phyloP scores from a whole-genome alignment of 768 basidiomycete genomes.

The Lactarius quietus region DNA sequence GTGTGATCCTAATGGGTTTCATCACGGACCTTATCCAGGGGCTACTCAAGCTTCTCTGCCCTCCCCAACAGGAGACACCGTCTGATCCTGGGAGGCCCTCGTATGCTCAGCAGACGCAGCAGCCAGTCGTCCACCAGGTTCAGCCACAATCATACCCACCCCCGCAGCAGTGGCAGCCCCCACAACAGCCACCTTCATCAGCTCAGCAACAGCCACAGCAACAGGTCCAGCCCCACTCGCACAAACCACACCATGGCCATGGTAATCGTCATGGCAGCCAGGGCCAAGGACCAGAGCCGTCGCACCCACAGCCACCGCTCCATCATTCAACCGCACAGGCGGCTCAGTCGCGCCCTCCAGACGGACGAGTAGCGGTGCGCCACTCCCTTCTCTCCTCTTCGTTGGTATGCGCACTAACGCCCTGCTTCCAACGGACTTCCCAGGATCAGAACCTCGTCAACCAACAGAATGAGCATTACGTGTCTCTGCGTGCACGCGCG shows the following conservation, averaged over 20 bases:
- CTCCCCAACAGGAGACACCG: conserved; percentile 2
- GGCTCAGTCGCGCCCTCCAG: conserved; percentile 3
- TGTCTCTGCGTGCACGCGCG: conserved; percentile 67
- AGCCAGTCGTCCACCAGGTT: conserved; percentile 5
- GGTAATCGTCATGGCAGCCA: conserved; percentile 25
- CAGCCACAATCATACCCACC: conserved; percentile 14
- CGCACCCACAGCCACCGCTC: neutral
- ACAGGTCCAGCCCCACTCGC: conserved; percentile 24
- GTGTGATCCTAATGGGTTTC: conserved; percentile 6
- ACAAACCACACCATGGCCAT: conserved; percentile 26
- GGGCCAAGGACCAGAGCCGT: neutral
- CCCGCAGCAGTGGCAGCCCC: conserved; percentile 21
- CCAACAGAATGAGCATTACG: conserved; percentile 67
- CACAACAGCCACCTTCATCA: conserved; percentile 18
- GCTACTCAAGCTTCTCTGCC: conserved; percentile 14
- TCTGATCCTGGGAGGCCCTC: conserved; percentile 3
- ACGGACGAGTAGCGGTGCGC: conserved; percentile 24
- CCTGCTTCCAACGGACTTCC: neutral
- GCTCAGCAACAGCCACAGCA: conserved; percentile 1
- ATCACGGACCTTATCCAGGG: conserved; percentile 8
- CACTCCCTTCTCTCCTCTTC: conserved; percentile 1
- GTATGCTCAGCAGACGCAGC: conserved; percentile 20
- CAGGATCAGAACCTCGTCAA: conserved; percentile 60
- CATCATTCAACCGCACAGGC: conserved; percentile 5
- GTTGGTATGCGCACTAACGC: neutral